Base-by-base conservation (phyloP, 345 rosid genomes). In the Passiflora organensis region DNA sequence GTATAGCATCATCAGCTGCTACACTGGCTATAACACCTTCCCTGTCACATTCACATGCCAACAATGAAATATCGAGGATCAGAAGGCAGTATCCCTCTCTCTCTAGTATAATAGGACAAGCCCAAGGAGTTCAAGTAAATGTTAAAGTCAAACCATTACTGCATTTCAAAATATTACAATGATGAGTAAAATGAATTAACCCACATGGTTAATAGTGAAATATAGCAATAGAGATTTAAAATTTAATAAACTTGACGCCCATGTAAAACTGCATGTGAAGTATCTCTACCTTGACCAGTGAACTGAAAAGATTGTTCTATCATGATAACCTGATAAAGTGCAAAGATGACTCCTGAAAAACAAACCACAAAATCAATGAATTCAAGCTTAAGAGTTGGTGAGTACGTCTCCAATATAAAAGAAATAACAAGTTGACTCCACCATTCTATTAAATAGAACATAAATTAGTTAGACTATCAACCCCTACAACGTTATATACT, bases 271-370 rank as follows among this genome's bases (percentile, higher is more conserved):
- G 8, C 8, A 8, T 28, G 8, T 39, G 18, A 34, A 28, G 17
- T 18, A 28, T 64, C 1, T 52, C 51, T 84, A 89, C 99, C 99
- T 89, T 80, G 96, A 93, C 95, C 95, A 88, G 56, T 88, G 80
- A 80, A 82, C 84, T 63, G 99, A 89, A 78, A 82, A 89, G 50
- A 93, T 77, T 37, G 99, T 86, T 55, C 99, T 80, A 59, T 86
- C 95, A 78, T 93, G 99, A 73, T 86, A 89, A 46, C 99, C 96
- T 11, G 99, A 74, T 60, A 93, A 85, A 44, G 96, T 86, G 67
- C 78, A 82, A 22, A 82, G 51, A 64, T 86, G 95, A 70, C 56
- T 76, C 96, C 98, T 91, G 88, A 48, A 76, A 76, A 69, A 41
- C 32, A 55, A 60, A 48, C 2, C 25, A 50, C 4, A 0, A n/a